These are phyloP conservation scores for Colletotrichum graminicola DNA, from an alignment of 2,329 filamentous ascomycete species.

Conservation along the genomic window DNA sequence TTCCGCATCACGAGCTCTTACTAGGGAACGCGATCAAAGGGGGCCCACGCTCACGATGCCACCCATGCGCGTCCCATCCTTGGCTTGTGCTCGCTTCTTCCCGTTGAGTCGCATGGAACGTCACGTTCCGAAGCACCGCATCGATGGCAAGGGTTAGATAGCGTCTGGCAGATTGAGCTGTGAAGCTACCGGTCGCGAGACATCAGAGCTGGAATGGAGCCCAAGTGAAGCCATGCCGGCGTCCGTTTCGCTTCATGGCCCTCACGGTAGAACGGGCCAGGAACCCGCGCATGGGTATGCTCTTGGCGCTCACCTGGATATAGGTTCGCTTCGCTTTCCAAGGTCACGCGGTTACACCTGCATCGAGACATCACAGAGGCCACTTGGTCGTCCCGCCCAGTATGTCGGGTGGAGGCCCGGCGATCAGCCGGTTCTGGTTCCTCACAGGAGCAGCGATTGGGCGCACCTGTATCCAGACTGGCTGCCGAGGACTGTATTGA, in stretches of 20 bases:
- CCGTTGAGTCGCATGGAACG: slow-evolving; percentile 27
- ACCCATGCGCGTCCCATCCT: not conserved
- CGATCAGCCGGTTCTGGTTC: slow-evolving; percentile 12
- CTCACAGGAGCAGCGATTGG: not conserved
- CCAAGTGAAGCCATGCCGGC: not conserved
- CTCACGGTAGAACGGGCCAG: slow-evolving; percentile 38
- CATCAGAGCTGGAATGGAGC: not conserved
- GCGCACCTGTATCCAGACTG: not conserved
- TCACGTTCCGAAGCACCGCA: slow-evolving; percentile 19
- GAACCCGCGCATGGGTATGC: slow-evolving; percentile 28
- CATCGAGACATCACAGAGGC: not conserved
- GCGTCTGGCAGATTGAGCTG: not conserved
- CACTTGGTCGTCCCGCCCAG: not conserved
- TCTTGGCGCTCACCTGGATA: slow-evolving; percentile 28
- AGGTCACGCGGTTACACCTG: slow-evolving; percentile 12
- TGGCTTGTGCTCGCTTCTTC: not conserved
- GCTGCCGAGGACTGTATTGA: not conserved
- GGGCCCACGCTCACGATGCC: not conserved
- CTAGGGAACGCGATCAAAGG: not conserved
- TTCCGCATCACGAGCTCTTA: not conserved
- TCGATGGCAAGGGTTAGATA: slow-evolving; percentile 2
- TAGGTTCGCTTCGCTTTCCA: slow-evolving; percentile 5
- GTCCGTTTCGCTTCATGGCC: not conserved
- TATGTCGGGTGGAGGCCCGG: not conserved
- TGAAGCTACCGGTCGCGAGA: not conserved